These are phyloP conservation scores for Eurotiales sp. DNA, from an alignment of 2,329 filamentous ascomycete species.

Conservation along the genomic window DNA sequence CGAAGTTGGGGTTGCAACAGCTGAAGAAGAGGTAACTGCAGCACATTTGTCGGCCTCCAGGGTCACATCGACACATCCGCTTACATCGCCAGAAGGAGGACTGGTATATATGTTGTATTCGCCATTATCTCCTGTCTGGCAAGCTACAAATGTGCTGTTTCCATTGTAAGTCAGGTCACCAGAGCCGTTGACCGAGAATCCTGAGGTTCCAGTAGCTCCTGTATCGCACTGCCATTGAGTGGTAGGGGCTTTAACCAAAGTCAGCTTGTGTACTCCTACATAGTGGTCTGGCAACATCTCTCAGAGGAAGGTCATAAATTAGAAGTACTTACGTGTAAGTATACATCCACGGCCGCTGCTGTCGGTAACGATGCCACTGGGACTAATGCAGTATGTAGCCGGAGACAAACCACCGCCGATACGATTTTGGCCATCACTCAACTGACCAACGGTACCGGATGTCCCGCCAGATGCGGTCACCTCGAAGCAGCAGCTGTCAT, in stretches of 20 bases:
- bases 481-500: conserved; percentile 50
- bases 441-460: conserved; percentile 54
- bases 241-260: conserved; percentile 51
- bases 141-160: conserved; percentile 56
- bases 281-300: not conserved
- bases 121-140: conserved; percentile 48
- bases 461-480: conserved; percentile 48
- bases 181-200: conserved; percentile 55
- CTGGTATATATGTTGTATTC: conserved; percentile 42
- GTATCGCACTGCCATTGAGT: conserved; percentile 60
- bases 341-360: conserved; percentile 58
- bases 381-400: conserved; percentile 54
- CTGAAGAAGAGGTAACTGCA: conserved; percentile 12
- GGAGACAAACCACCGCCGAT: conserved; percentile 49
- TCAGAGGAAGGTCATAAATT: conserved; percentile 1
- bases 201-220: conserved; percentile 49
- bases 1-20: conserved; percentile 3
- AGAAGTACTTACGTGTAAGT: conserved; percentile 51
- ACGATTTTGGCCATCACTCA: conserved; percentile 60
- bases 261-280: not conserved
- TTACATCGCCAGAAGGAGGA: conserved; percentile 27
- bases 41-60: conserved; percentile 38
- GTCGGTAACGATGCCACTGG: conserved; percentile 54
- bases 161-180: conserved; percentile 53
- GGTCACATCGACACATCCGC: conserved; percentile 32